Evolutionary conservation across 768 basidiomycete species (phyloP).

Genomic region (Russula brevipes): DNA sequence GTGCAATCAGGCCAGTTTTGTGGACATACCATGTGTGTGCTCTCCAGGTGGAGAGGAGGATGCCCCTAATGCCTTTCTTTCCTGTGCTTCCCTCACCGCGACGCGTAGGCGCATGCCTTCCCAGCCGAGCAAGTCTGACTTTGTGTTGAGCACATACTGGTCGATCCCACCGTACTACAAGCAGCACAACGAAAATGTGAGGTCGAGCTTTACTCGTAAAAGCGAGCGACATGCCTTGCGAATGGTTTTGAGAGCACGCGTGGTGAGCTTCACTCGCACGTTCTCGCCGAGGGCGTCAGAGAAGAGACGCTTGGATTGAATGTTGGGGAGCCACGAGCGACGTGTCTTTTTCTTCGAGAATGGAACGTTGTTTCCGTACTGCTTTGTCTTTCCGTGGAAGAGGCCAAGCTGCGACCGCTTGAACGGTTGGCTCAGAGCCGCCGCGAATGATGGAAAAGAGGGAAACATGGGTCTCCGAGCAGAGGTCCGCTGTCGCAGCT

Average conservation of each 20-base stretch:
- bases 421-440: constrained; percentile 57
- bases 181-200: not conserved
- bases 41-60: constrained; percentile 1
- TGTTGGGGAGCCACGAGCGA: constrained; percentile 83
- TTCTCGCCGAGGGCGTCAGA: constrained; percentile 58
- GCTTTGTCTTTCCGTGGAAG: constrained; percentile 75
- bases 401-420: constrained; percentile 78
- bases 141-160: constrained; percentile 41
- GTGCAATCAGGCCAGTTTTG: not conserved
- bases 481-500: not conserved
- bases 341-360: constrained; percentile 86
- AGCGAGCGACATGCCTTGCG: constrained; percentile 55
- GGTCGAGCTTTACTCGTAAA: not conserved
- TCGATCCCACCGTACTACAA: constrained; percentile 34
- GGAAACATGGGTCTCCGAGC: constrained; percentile 33
- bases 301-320: constrained; percentile 67
- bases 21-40: constrained; percentile 6
- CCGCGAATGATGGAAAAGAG: constrained; percentile 30
- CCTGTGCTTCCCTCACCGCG: constrained; percentile 33
- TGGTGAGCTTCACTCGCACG: constrained; percentile 66
- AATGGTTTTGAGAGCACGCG: constrained; percentile 72
- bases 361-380: constrained; percentile 84
- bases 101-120: constrained; percentile 41
- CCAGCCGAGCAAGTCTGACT: constrained; percentile 36
- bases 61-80: constrained; percentile 8